Conservation (phyloP, 2,329 filamentous ascomycete species). For the Fusarium sp. region DNA sequence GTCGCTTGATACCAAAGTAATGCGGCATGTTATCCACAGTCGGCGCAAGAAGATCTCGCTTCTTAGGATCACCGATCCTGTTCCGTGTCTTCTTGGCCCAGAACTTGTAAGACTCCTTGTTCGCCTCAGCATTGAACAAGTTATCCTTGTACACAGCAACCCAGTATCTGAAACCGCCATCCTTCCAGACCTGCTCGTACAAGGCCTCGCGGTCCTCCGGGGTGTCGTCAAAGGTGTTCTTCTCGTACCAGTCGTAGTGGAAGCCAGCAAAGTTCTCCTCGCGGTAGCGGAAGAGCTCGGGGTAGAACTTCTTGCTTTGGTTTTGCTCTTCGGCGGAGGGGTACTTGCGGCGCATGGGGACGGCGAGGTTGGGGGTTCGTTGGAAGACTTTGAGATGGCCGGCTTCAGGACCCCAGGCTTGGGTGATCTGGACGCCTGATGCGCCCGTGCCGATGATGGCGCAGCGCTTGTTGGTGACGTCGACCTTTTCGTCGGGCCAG, state of each 20-base stretch:
- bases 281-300: slow-evolving; percentile 62
- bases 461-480: slow-evolving; percentile 66
- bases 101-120: slow-evolving; percentile 64
- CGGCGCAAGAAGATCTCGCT: slow-evolving; percentile 63
- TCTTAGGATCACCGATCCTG: slow-evolving; percentile 60
- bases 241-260: slow-evolving; percentile 63
- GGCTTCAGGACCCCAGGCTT: slow-evolving; percentile 65
- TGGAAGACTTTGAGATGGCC: slow-evolving; percentile 69
- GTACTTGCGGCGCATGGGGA: slow-evolving; percentile 66
- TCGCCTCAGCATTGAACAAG: slow-evolving; percentile 56
- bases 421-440: slow-evolving; percentile 71
- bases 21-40: slow-evolving; percentile 56
- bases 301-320: slow-evolving; percentile 54
- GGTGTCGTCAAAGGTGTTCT: slow-evolving; percentile 64
- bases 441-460: slow-evolving; percentile 73
- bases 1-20: slow-evolving; percentile 64
- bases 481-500: slow-evolving; percentile 67
- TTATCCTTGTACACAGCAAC: slow-evolving; percentile 64
- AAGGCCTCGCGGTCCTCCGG: slow-evolving; percentile 59
- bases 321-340: slow-evolving; percentile 55
- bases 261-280: slow-evolving; percentile 68
- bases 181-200: slow-evolving; percentile 59
- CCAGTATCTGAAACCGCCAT: slow-evolving; percentile 67
- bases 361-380: slow-evolving; percentile 71
- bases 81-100: slow-evolving; percentile 62